Conservation (phyloP, 2,329 filamentous ascomycete genomes). For the Huntiella omanensis region DNA sequence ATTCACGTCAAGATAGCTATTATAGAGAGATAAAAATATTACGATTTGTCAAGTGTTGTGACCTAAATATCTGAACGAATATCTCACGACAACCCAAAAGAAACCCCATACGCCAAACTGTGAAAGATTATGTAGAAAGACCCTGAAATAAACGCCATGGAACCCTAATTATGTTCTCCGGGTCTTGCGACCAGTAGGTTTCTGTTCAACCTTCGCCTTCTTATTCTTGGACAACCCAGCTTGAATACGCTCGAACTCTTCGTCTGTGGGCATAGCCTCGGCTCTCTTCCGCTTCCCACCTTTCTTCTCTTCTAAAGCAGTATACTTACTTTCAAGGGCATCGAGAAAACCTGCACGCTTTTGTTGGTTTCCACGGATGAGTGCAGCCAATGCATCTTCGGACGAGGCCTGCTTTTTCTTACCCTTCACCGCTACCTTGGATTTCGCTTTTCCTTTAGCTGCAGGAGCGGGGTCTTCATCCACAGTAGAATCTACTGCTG, state of each 20-base stretch:
- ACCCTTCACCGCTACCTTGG: constrained; percentile 12
- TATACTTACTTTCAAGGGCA: constrained; percentile 59
- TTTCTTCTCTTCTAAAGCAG: constrained; percentile 27
- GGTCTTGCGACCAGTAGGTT: constrained; percentile 3
- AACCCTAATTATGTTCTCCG: not conserved
- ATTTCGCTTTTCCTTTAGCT: not conserved
- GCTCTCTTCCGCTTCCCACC: constrained; percentile 29
- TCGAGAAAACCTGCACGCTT: constrained; percentile 49
- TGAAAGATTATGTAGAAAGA: no score
- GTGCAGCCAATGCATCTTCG: constrained; percentile 43
- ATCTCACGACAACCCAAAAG: no score
- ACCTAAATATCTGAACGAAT: no score
- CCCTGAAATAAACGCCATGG: not conserved
- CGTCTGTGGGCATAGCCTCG: constrained; percentile 46
- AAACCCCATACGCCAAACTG: no score
- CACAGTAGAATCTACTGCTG: constrained; percentile 16
- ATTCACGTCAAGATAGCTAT: no score
- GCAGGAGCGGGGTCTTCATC: constrained; percentile 12
- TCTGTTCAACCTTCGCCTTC: constrained; percentile 16
- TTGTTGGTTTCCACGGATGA: constrained; percentile 57
- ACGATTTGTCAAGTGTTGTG: no score
- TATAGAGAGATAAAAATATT: no score
- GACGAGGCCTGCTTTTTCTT: constrained; percentile 24
- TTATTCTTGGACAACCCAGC: constrained; percentile 19
- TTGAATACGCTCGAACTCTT: constrained; percentile 26